Percentiles rank a stretch among this genome's conserved stretches.
Evolutionary conservation across 208 protist species (phyloP).

Genomic region (Crithidia expoeki): DNA sequence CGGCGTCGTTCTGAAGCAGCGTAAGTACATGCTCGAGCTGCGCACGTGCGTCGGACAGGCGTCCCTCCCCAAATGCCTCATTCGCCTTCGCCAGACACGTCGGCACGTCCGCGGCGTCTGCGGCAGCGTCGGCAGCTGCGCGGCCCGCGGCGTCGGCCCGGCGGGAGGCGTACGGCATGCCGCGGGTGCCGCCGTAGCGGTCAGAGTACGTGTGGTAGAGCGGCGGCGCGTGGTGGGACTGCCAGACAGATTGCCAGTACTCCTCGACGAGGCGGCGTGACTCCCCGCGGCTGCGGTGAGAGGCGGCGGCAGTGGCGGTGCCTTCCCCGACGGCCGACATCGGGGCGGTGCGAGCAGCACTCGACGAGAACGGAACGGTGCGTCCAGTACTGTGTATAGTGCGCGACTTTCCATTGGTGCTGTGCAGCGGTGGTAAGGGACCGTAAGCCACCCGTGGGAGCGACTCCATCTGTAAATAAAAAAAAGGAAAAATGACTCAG

Average conservation of each 20-base stretch:
- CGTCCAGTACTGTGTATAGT: neutral
- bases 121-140: constrained; percentile 2
- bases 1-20: constrained; percentile 61
- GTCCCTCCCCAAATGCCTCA: constrained; percentile 37
- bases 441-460: constrained; percentile 25
- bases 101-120: constrained; percentile 1
- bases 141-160: constrained; percentile 37
- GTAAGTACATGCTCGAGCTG: constrained; percentile 68
- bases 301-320: neutral
- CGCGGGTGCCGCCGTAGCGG: constrained; percentile 65
- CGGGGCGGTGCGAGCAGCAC: neutral
- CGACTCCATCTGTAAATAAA: constrained; percentile 18
- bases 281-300: constrained; percentile 10
- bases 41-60: constrained; percentile 41
- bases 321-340: neutral
- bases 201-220: constrained; percentile 82
- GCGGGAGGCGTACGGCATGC: constrained; percentile 66
- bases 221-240: constrained; percentile 56
- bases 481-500: neutral
- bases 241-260: constrained; percentile 68
- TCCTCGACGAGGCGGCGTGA: constrained; percentile 67
- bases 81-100: constrained; percentile 49
- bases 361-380: neutral
- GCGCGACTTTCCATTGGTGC: constrained; percentile 10
- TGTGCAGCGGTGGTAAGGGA: constrained; percentile 23